phyloP scores from a whole-genome alignment of 1,284 basidiomycete species.

The Pseudozyma sp. region DNA sequence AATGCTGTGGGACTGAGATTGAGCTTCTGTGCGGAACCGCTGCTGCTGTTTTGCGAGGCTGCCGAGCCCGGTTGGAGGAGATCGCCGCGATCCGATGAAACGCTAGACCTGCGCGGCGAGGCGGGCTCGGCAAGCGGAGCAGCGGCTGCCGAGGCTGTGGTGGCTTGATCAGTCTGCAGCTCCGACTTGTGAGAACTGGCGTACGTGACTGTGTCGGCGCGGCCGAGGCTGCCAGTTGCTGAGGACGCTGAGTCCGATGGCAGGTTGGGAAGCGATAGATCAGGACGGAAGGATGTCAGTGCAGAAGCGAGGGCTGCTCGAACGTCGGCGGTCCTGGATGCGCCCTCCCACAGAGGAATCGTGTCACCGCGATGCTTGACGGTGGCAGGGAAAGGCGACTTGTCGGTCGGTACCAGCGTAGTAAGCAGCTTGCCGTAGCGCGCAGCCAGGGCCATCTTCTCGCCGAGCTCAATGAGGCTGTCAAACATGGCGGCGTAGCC shows the following conservation, averaged over 20 bases:
- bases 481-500: slow-evolving; percentile 56
- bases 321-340: slow-evolving; percentile 50
- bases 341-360: slow-evolving; percentile 53
- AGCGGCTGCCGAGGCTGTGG: slow-evolving; percentile 2
- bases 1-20: slow-evolving; percentile 46
- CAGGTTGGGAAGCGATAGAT: slow-evolving; percentile 35
- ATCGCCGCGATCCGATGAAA: slow-evolving; percentile 21
- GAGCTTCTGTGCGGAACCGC: slow-evolving; percentile 22
- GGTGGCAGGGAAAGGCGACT: slow-evolving; percentile 45
- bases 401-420: slow-evolving; percentile 47
- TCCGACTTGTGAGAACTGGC: slow-evolving; percentile 41
- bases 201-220: slow-evolving; percentile 45
- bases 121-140: slow-evolving; percentile 1
- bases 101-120: slow-evolving; percentile 19
- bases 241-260: slow-evolving; percentile 17
- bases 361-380: slow-evolving; percentile 26
- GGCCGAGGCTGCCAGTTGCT: slow-evolving; percentile 23
- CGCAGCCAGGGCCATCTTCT: slow-evolving; percentile 59
- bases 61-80: slow-evolving; percentile 18
- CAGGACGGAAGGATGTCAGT: slow-evolving; percentile 38
- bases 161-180: slow-evolving; percentile 23
- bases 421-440: slow-evolving; percentile 61
- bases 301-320: slow-evolving; percentile 55
- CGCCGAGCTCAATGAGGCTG: slow-evolving; percentile 61
- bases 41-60: slow-evolving; percentile 4